Conservation (phyloP, 495 filamentous ascomycete genomes). For the Copromyces sp. region DNA sequence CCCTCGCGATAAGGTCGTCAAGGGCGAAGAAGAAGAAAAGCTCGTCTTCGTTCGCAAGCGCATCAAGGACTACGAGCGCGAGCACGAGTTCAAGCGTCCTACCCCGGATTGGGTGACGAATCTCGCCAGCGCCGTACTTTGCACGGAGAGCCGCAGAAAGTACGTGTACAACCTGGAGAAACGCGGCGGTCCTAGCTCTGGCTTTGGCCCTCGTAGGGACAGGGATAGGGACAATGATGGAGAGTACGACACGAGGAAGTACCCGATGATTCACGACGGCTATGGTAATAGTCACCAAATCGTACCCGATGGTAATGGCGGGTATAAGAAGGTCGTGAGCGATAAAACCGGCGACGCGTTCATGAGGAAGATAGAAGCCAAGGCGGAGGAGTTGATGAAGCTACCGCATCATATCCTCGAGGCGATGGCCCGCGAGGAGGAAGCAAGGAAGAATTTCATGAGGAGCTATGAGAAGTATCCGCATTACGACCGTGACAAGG, state of each 20-base stretch:
- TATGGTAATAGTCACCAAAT: background rate
- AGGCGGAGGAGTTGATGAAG: background rate
- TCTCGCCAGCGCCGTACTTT: background rate
- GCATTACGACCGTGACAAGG: background rate
- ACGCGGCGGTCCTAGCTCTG: background rate
- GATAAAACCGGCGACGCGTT: background rate
- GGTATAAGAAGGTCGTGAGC: background rate
- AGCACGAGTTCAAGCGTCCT: background rate
- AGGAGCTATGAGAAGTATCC: too few species aligned
- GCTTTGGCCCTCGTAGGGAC: background rate
- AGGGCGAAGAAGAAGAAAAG: background rate
- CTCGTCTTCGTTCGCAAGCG: background rate
- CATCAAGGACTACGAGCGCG: background rate
- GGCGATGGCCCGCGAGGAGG: background rate
- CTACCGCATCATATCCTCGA: background rate
- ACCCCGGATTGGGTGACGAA: background rate
- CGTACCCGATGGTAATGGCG: too few species aligned
- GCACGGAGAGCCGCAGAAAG: background rate
- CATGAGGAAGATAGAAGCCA: background rate
- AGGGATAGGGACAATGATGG: background rate
- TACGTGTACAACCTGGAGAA: background rate
- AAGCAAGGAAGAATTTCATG: background rate
- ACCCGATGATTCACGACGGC: background rate
- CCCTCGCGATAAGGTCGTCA: background rate
- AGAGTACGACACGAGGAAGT: background rate